A percentile compares a stretch with the other conserved stretches of the same genome.
These are phyloP conservation scores for Kurtzmaniella quercitrusa DNA, from an alignment of 1,139 yeast genomes.

Conservation along the genomic window DNA sequence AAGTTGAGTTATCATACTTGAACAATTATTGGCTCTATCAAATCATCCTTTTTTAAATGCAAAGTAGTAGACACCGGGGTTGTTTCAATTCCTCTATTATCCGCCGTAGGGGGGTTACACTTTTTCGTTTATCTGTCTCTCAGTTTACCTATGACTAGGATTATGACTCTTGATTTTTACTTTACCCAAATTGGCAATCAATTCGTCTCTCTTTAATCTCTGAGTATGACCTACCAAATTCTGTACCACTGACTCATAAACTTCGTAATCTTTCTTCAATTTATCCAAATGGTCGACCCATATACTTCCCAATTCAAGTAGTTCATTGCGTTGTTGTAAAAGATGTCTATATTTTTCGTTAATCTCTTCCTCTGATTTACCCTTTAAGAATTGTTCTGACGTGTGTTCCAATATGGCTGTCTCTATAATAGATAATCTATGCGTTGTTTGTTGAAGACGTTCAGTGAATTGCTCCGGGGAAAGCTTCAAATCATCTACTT, in stretches of 20 bases:
- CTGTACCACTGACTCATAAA: constrained; percentile 69
- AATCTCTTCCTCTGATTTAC: constrained; percentile 13
- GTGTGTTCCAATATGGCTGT: constrained; percentile 34
- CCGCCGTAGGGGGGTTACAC: too few species aligned
- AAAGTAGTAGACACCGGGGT: background rate
- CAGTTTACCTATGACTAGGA: constrained; percentile 2
- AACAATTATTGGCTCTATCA: too few species aligned
- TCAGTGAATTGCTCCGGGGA: constrained; percentile 16
- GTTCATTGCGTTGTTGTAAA: constrained; percentile 21
- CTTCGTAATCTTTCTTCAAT: constrained; percentile 50
- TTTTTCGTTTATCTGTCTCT: background rate
- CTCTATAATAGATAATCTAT: constrained; percentile 28
- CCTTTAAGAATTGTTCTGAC: constrained; percentile 17
- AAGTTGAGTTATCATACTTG: too few species aligned
- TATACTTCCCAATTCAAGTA: constrained; percentile 36
- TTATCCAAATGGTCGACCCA: constrained; percentile 47
- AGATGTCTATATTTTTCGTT: constrained; percentile 27
- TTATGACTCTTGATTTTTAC: constrained; percentile 19
- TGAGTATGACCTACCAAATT: constrained; percentile 70
- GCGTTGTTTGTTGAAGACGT: constrained; percentile 19
- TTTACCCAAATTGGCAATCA: constrained; percentile 33
- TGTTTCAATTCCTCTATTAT: background rate
- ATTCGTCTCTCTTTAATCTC: constrained; percentile 47
- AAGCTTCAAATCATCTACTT: constrained; percentile 19
- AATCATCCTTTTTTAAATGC: background rate